Evolutionary conservation across 2,329 filamentous ascomycete species (phyloP), one percentile per base, ranked within the genome.

Genomic region (Lachnellula suecica): DNA sequence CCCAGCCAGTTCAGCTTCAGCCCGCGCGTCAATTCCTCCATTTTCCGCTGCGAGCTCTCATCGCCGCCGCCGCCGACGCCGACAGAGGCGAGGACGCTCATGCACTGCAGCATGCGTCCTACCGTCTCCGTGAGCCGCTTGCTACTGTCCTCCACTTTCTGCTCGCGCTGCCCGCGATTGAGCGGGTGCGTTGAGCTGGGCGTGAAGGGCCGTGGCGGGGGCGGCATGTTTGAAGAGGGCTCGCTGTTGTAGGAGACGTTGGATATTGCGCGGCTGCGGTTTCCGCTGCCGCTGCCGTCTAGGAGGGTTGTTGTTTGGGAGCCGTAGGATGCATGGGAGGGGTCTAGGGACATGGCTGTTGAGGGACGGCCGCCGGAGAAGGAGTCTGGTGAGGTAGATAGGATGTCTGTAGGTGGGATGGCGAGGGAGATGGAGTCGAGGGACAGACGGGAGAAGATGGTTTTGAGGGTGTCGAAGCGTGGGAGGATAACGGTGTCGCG

Each of bases 1-100:
- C 93, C 93, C 1, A 99, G 79, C 94, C 94, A 99, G 70, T 99
- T 99, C 64, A 97, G 84, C 72, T 97, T 99, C 56, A 99, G 75
- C 62, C 94, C 85, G 66, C 90, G 87, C 52, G 88, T 91, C 57
- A 99, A 74, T 64, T 92, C 83, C 56, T 93, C 88, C 64, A 97
- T 88, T 71, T 87, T 90, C 51, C 79, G 81, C 66, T 93, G 89
- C 1, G 83, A 79, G 34, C 87, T 84, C 58, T 95, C 90, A 9
- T 81, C 82, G 8, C 60, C 60, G 40, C 63, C 62, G n/a, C 53
- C 57, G 7, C 61, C 56, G 25, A 63, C 57, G 7, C 76, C 87
- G 11, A 96, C 82, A 56, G 85, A 86, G 3, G 90, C 89, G 20
- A 99, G 77, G 7, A 99, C 91, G 68, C 88, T 93, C 71, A 97